phyloP scores from a whole-genome alignment of 768 basidiomycete species.

The Podaxis sp. region DNA sequence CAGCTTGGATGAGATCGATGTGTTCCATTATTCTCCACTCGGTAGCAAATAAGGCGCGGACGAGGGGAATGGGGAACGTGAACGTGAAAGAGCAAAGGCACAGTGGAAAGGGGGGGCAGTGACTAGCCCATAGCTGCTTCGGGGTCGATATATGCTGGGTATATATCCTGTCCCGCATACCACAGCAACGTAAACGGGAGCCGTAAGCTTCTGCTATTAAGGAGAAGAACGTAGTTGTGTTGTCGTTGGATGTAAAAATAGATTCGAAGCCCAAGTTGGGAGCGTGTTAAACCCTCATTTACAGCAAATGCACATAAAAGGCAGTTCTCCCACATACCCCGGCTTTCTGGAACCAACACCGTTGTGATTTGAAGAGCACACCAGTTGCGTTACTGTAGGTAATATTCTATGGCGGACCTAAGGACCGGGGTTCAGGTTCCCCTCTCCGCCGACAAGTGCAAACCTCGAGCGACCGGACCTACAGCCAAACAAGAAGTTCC shows the following conservation, averaged over 20 bases:
- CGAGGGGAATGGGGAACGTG: not conserved
- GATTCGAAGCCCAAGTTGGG: not conserved
- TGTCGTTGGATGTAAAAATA: not conserved
- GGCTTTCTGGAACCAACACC: not conserved
- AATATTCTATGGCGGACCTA: not conserved
- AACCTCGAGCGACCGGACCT: not conserved
- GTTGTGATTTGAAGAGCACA: not conserved
- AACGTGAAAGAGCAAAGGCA: not conserved
- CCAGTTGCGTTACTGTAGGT: not conserved
- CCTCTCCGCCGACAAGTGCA: not conserved
- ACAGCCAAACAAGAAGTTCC: not conserved
- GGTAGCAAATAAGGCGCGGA: not conserved
- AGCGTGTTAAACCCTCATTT: not conserved
- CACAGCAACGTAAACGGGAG: not conserved
- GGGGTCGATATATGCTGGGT: not conserved
- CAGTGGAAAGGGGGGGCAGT: not conserved
- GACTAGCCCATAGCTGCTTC: not conserved
- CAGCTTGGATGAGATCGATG: slow-evolving; percentile 1
- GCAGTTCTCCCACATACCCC: not conserved
- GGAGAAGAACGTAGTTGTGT: not conserved
- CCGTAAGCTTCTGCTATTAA: slow-evolving; percentile 1
- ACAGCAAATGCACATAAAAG: not conserved
- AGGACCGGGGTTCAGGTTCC: not conserved
- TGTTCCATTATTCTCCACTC: not conserved
- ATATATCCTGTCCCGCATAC: not conserved